Evolutionary conservation across 2,329 filamentous ascomycete species (phyloP).

Genomic region (Pseudogymnoascus sp.): DNA sequence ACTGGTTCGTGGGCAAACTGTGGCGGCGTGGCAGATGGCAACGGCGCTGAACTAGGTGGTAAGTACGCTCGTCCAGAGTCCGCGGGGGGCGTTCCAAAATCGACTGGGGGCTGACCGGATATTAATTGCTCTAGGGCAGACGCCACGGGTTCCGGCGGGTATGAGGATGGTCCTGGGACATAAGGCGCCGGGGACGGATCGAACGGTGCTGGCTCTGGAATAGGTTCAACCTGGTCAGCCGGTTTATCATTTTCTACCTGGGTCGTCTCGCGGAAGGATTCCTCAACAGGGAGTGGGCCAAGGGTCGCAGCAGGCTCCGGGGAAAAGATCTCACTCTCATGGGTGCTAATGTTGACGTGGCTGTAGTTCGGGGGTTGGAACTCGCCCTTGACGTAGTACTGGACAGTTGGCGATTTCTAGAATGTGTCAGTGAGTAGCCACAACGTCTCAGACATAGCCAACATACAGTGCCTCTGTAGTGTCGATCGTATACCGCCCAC

Average conservation of each 20-base stretch:
- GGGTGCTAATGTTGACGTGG: slow-evolving; percentile 14
- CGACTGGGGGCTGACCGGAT: slow-evolving; percentile 15
- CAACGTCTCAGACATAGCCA: not conserved
- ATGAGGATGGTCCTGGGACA: slow-evolving; percentile 8
- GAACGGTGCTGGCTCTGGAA: slow-evolving; percentile 2
- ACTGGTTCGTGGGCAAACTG: not conserved
- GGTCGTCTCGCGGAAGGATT: slow-evolving; percentile 18
- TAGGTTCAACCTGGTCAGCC: slow-evolving; percentile 1
- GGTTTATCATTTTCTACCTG: slow-evolving; percentile 15
- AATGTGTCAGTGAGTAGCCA: not conserved
- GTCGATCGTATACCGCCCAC: slow-evolving; percentile 91
- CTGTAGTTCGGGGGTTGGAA: slow-evolving; percentile 23
- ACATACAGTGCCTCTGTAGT: slow-evolving; percentile 55
- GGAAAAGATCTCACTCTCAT: slow-evolving; percentile 6
- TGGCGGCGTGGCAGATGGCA: not conserved
- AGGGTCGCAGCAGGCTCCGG: not conserved
- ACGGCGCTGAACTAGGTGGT: not conserved
- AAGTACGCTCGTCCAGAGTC: not conserved
- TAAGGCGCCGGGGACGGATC: slow-evolving; percentile 5
- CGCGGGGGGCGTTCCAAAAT: slow-evolving; percentile 15
- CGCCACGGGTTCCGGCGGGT: slow-evolving; percentile 12
- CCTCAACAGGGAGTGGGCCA: slow-evolving; percentile 12
- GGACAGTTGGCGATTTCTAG: slow-evolving; percentile 21
- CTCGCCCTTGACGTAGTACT: slow-evolving; percentile 28
- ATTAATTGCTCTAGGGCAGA: slow-evolving; percentile 14